Conservation (phyloP, 2,329 filamentous ascomycete species). For the Exophiala sp. region DNA sequence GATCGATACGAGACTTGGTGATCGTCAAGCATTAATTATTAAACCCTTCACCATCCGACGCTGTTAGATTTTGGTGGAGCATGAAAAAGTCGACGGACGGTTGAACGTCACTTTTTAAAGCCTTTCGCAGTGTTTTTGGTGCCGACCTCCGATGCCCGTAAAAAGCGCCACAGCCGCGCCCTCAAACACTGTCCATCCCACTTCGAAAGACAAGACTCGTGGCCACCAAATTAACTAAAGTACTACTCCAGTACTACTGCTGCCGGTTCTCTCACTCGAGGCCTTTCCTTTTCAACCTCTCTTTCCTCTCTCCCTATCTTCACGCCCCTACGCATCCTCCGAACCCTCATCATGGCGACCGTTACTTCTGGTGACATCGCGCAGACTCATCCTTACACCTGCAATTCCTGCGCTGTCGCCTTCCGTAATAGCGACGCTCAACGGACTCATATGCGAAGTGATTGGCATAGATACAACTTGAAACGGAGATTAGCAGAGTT, state of each 20-base stretch:
- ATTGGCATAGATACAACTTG: conserved; percentile 98
- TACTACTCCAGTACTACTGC: no score
- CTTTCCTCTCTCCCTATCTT: neutral
- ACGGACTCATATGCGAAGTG: conserved; percentile 92
- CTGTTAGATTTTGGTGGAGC: neutral
- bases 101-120: neutral
- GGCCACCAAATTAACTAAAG: neutral
- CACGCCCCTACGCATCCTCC: neutral
- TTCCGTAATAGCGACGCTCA: conserved; percentile 92
- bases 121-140: neutral
- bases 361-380: conserved; percentile 19
- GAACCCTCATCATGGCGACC: conserved; percentile 19
- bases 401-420: conserved; percentile 95
- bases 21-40: no score
- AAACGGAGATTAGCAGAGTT: conserved; percentile 88
- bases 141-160: neutral
- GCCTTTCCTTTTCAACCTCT: neutral
- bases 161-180: neutral
- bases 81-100: neutral
- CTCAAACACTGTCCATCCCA: neutral
- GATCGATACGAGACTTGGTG: neutral
- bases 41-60: neutral
- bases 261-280: neutral
- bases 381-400: conserved; percentile 68
- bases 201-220: neutral